phyloP scores from a whole-genome alignment of 176 grass and related monocot genomes.

The Triticum dicoccoides region DNA sequence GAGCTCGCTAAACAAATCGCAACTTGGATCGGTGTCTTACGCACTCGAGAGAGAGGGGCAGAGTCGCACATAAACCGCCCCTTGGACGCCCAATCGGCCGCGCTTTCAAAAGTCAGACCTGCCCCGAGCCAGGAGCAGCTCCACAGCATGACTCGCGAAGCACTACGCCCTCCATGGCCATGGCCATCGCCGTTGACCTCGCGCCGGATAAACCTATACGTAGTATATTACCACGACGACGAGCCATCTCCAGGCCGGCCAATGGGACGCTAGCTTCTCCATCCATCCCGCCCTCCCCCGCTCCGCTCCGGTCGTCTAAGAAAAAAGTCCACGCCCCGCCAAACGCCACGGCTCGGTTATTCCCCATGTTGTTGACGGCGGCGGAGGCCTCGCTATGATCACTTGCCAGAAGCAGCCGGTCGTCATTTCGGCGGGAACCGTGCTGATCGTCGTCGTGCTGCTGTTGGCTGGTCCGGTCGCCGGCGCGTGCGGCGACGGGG shows the following conservation, averaged over 20 bases:
- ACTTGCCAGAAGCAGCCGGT: neutral
- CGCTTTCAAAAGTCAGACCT: constrained; percentile 15
- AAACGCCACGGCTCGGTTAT: neutral
- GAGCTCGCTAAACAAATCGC: neutral
- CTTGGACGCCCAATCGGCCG: neutral
- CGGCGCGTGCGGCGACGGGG: constrained; percentile 29
- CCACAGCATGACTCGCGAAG: neutral
- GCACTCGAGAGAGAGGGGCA: neutral
- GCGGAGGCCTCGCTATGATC: constrained; percentile 1
- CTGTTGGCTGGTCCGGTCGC: neutral
- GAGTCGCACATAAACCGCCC: neutral
- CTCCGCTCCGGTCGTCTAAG: neutral
- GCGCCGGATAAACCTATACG: neutral
- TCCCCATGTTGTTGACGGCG: neutral
- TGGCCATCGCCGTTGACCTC: constrained; percentile 14
- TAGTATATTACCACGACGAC: neutral
- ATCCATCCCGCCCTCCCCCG: neutral
- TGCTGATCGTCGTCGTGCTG: neutral
- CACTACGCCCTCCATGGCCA: neutral
- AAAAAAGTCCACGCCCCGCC: neutral
- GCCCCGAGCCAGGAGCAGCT: too few species aligned
- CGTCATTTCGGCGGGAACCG: neutral
- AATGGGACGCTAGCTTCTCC: neutral
- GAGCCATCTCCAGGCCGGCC: neutral
- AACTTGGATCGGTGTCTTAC: neutral